Percentiles rank a stretch among this genome's conserved stretches.
Conservation (phyloP, 2,329 filamentous ascomycete species). For the Knoxdaviesia capensis region DNA sequence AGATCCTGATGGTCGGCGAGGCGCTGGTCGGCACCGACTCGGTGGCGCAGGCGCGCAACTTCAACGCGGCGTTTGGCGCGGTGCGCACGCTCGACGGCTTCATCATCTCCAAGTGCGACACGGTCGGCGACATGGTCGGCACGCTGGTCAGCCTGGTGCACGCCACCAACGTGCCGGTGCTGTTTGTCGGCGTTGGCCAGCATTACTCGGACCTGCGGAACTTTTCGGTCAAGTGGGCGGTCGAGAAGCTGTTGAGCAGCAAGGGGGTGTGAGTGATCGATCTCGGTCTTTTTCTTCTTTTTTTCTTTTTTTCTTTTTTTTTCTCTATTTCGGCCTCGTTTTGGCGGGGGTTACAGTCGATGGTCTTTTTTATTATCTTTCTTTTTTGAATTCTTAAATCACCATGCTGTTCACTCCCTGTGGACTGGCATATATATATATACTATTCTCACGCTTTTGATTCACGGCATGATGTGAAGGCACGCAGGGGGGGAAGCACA, state of each 20-base stretch:
- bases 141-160: slow-evolving; percentile 95
- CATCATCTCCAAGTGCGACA: slow-evolving; percentile 97
- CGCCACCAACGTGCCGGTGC: slow-evolving; percentile 85
- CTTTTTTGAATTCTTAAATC: neutral
- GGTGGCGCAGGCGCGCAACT: slow-evolving; percentile 88
- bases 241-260: slow-evolving; percentile 41
- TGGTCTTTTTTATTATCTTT: neutral
- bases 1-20: slow-evolving; percentile 87
- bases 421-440: too few species aligned
- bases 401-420: neutral
- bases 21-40: slow-evolving; percentile 90
- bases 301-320: neutral
- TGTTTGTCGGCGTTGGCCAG: slow-evolving; percentile 66
- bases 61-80: slow-evolving; percentile 78
- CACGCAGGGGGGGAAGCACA: too few species aligned
- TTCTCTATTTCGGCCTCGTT: neutral
- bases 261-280: slow-evolving; percentile 11
- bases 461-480: too few species aligned
- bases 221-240: slow-evolving; percentile 50
- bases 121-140: slow-evolving; percentile 95
- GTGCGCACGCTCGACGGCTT: slow-evolving; percentile 77
- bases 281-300: neutral
- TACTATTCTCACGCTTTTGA: too few species aligned
- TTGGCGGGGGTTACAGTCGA: neutral
- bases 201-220: slow-evolving; percentile 49